Conservation (phyloP, 352 stramenopile genomes). For the Phytophthora citricola region DNA sequence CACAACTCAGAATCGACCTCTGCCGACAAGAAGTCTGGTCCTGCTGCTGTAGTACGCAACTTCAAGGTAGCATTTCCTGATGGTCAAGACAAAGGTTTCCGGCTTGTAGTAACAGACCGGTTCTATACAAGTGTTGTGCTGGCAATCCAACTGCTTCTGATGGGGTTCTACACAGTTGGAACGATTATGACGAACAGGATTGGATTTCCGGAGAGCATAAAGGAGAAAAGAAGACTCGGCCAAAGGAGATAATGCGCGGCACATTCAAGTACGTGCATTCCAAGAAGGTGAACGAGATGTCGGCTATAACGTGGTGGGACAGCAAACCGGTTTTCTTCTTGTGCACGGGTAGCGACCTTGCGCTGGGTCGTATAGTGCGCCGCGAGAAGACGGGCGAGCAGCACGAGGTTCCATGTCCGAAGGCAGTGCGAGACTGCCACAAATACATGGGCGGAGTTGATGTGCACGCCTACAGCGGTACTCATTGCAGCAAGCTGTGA, state of each 20-base stretch:
- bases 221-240: slow-evolving; percentile 1
- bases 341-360: slow-evolving; percentile 1
- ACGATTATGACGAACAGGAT: slow-evolving; percentile 13
- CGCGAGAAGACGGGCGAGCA: slow-evolving; percentile 2
- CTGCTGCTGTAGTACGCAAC: slow-evolving; percentile 7
- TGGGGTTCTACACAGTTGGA: slow-evolving; percentile 8
- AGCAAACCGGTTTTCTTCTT: slow-evolving; percentile 4
- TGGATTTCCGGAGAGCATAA: background rate
- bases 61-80: background rate
- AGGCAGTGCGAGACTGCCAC: slow-evolving; percentile 4
- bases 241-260: background rate
- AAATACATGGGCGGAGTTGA: slow-evolving; percentile 1
- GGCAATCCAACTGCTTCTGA: slow-evolving; percentile 2
- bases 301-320: slow-evolving; percentile 5
- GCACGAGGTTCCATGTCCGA: slow-evolving; percentile 3
- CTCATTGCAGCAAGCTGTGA: slow-evolving; percentile 9
- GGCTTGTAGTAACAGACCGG: slow-evolving; percentile 2
- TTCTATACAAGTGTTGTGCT: slow-evolving; percentile 11
- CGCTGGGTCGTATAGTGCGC: background rate
- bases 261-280: background rate
- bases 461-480: slow-evolving; percentile 6
- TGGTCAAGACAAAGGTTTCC: slow-evolving; percentile 3
- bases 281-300: background rate
- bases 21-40: background rate
- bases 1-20: background rate